These are phyloP conservation scores for Platanthera guangdongensis DNA, from an alignment of 106 monocot genomes.

Conservation along the genomic window DNA sequence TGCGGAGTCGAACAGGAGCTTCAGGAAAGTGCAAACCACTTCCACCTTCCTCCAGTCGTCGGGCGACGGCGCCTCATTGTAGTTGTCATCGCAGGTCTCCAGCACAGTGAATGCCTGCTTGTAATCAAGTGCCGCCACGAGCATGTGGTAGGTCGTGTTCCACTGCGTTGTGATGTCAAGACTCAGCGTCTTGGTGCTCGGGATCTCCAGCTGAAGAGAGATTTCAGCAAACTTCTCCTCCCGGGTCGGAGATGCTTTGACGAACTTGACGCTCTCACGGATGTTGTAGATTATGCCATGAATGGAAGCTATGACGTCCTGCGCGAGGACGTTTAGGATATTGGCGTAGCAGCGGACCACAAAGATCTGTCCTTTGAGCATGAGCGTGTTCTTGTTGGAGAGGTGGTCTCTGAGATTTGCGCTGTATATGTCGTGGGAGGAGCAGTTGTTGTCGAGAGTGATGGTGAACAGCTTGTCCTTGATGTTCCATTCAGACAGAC, in stretches of 20 bases:
- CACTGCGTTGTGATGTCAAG: conserved; percentile 70
- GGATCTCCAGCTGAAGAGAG: conserved; percentile 58
- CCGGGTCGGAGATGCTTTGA: conserved; percentile 56
- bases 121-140: conserved; percentile 64
- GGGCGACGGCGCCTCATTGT: conserved; percentile 75
- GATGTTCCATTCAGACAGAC: conserved; percentile 83
- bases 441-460: conserved; percentile 77
- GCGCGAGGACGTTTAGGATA: conserved; percentile 67
- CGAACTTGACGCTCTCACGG: conserved; percentile 88
- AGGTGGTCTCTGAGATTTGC: conserved; percentile 78
- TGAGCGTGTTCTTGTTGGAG: conserved; percentile 60
- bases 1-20: conserved; percentile 73
- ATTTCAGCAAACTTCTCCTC: conserved; percentile 83
- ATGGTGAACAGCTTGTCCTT: conserved; percentile 72
- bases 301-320: conserved; percentile 82
- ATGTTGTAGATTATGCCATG: conserved; percentile 85
- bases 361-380: conserved; percentile 78
- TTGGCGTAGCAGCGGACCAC: conserved; percentile 79
- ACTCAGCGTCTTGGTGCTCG: conserved; percentile 38
- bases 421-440: conserved; percentile 86
- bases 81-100: conserved; percentile 74
- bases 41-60: conserved; percentile 96
- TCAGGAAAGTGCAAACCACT: conserved; percentile 58
- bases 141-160: conserved; percentile 93
- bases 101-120: conserved; percentile 62